Evolutionary conservation across 495 filamentous ascomycete species (phyloP), one percentile per base, ranked within the genome.

Genomic region (Pyrenopolyporus hunteri): DNA sequence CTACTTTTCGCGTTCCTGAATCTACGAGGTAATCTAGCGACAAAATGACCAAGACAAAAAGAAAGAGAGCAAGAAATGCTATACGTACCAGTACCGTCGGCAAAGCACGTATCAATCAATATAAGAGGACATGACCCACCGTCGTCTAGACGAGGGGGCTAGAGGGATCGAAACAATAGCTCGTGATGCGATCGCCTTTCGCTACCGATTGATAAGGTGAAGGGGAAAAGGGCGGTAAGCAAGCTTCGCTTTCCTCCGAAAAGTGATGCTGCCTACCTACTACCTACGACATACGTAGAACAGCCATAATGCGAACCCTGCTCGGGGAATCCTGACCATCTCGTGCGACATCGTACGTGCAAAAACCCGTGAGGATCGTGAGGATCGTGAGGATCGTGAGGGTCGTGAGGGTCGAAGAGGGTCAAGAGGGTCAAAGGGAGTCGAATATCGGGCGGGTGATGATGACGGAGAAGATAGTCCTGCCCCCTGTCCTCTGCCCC

Each of bases 331-430:
- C 35, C 33, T 6, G 28, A 11, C 20, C n/a, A 16, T 57, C 48
- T 65, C 62, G 62, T 65, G 55, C 45, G 62, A 65, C 51, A 60
- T 65, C 62, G 62, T 65, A 65, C 56, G 62, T 65, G 55, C n/a
- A 29, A 42, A n/a, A 3, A 42, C 17, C 8, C 19, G 17, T 42
- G 16, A 33, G 29, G 45, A 23, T 16, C 13, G n/a, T n/a, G n/a
- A 16, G 8, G 26, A 14, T 11, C 14, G 17, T 8, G 10, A 11
- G 19, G 6, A 45, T 19, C 0, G 19, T 2, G 8, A 4, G 10
- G 17, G n/a, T n/a, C 9, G 19, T n/a, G 37, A 42, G 20, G 37
- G 23, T 23, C n/a, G 9, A 13, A 11, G 35, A 39, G 16, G 16
- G 13, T 23, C 17, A 20, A 42, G 37, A 42, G 19, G n/a, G n/a